Conservation (phyloP, 495 filamentous ascomycete species). For the Trichoderma reesei region DNA sequence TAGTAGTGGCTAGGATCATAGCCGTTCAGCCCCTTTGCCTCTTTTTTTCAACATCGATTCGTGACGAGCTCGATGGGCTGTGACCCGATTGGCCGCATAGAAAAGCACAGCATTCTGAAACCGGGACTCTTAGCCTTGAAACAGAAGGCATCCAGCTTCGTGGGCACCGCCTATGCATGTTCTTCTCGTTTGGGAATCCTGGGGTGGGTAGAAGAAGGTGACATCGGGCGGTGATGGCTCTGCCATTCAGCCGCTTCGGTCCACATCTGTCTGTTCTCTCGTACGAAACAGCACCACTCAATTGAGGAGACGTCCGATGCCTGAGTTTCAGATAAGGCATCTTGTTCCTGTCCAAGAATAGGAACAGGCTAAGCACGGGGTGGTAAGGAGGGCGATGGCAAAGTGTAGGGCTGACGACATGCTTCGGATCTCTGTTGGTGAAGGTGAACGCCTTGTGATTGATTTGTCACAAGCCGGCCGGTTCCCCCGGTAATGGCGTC, state of each 20-base stretch:
- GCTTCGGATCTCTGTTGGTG: too few relatives aligned
- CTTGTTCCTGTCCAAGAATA: background rate
- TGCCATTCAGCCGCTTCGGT: background rate
- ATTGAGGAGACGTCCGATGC: background rate
- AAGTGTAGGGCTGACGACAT: too few relatives aligned
- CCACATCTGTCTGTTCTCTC: background rate
- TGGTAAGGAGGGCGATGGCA: too few relatives aligned
- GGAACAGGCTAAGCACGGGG: too few relatives aligned
- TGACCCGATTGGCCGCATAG: constrained; percentile 1
- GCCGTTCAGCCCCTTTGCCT: background rate
- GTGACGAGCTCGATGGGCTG: background rate
- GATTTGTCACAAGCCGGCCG: too few relatives aligned
- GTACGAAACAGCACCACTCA: background rate
- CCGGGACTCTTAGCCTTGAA: constrained; percentile 1
- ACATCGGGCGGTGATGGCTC: background rate
- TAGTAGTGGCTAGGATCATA: background rate
- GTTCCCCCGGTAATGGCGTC: too few relatives aligned
- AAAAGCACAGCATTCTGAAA: background rate
- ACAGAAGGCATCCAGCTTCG: background rate
- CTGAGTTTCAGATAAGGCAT: background rate
- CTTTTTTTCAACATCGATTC: background rate
- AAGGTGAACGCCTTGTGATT: too few relatives aligned
- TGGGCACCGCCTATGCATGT: background rate
- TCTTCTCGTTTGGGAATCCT: background rate
- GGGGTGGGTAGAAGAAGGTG: background rate